phyloP scores from a whole-genome alignment of 176 grass and related monocot species.

The Triticum turgidum region DNA sequence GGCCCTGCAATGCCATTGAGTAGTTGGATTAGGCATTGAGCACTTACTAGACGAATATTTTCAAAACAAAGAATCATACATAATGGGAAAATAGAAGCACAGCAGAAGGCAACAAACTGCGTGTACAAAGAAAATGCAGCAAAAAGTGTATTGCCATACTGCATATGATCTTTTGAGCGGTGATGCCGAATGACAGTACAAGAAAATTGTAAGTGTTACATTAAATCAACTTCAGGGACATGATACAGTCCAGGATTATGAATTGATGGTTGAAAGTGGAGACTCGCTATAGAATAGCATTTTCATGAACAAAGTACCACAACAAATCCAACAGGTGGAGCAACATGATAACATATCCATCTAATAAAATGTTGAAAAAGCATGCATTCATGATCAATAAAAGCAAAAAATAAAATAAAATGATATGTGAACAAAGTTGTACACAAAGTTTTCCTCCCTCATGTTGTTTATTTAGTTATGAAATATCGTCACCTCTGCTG shows the following conservation, averaged over 20 bases:
- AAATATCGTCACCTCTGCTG: background rate
- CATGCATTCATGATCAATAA: background rate
- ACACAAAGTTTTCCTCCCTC: background rate
- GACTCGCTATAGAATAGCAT: background rate
- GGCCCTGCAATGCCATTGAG: conserved; percentile 45
- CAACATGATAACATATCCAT: background rate
- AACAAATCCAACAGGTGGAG: background rate
- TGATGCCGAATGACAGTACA: background rate
- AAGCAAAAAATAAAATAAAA: background rate
- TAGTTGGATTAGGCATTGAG: background rate
- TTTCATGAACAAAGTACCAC: background rate
- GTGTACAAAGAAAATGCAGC: background rate
- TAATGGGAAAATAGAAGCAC: background rate
- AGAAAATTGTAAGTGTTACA: background rate
- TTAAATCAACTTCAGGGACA: background rate
- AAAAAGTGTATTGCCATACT: background rate
- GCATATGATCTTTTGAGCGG: background rate
- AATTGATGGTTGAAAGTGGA: background rate
- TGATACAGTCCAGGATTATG: background rate
- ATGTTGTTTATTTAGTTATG: background rate
- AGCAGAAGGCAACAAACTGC: background rate
- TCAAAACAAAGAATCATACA: background rate
- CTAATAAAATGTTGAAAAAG: background rate
- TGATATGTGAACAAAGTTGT: background rate
- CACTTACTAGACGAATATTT: background rate